Percentiles rank a stretch among this genome's conserved stretches.
Conservation (phyloP, 1,284 basidiomycete genomes). For the Albatrellus sp. region DNA sequence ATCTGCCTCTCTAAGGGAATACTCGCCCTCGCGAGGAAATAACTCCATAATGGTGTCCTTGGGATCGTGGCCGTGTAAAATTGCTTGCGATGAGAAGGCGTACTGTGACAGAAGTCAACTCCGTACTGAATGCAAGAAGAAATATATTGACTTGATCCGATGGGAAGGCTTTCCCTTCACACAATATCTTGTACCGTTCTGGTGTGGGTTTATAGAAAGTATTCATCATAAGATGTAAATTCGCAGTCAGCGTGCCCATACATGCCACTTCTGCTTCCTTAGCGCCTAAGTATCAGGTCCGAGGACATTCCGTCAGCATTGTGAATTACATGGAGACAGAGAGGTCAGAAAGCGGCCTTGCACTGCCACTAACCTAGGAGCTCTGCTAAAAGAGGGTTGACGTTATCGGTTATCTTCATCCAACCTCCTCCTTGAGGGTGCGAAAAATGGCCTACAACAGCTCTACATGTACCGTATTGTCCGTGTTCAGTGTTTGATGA, state of each 20-base stretch:
- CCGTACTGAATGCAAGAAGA: neutral
- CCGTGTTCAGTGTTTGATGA: neutral
- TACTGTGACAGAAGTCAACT: constrained; percentile 42
- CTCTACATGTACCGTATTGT: constrained; percentile 32
- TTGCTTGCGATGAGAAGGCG: constrained; percentile 83
- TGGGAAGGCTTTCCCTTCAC: constrained; percentile 90
- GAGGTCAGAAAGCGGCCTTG: neutral
- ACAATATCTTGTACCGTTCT: constrained; percentile 86
- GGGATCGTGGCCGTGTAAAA: constrained; percentile 72
- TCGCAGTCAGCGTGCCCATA: constrained; percentile 89
- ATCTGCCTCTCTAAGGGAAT: constrained; percentile 81
- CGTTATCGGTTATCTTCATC: constrained; percentile 67
- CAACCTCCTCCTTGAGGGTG: constrained; percentile 81
- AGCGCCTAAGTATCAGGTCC: constrained; percentile 44
- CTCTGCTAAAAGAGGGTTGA: constrained; percentile 69
- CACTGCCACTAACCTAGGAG: constrained; percentile 57
- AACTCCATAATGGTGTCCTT: constrained; percentile 69
- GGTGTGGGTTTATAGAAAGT: constrained; percentile 87
- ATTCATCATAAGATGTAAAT: constrained; percentile 90
- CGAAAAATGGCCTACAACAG: constrained; percentile 84
- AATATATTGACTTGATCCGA: constrained; percentile 60
- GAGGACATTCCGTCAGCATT: constrained; percentile 7
- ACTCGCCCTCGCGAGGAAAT: constrained; percentile 72
- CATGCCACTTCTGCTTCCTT: constrained; percentile 83
- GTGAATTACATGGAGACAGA: neutral